Percentiles rank a stretch among this genome's conserved stretches.
Conservation (phyloP, 2,329 filamentous ascomycete species). For the Aspergillus nomiae region DNA sequence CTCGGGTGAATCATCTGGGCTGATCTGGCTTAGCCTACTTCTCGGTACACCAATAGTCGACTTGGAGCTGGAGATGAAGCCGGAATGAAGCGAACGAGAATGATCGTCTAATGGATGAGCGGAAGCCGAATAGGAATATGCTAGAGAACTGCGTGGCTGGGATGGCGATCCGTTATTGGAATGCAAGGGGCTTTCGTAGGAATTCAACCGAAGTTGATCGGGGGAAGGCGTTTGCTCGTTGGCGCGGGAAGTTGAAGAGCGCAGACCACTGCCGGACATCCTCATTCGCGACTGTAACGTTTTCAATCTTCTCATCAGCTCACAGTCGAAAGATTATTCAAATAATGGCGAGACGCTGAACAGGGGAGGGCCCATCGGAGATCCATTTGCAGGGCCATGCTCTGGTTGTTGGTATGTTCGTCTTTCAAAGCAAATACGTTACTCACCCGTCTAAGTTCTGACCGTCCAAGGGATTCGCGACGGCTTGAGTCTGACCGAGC, state of each 20-base stretch:
- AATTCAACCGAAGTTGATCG: constrained; percentile 35
- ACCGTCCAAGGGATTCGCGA: constrained; percentile 39
- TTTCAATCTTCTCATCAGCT: constrained; percentile 22
- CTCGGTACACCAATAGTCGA: constrained; percentile 40
- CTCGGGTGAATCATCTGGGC: constrained; percentile 37
- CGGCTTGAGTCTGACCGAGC: constrained; percentile 43
- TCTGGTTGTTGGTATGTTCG: background rate
- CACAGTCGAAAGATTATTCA: background rate
- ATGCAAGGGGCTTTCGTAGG: constrained; percentile 38
- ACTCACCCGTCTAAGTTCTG: constrained; percentile 44
- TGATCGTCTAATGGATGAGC: constrained; percentile 43
- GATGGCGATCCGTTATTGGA: constrained; percentile 36
- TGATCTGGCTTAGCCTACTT: constrained; percentile 39
- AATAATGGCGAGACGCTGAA: background rate
- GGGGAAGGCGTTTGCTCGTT: constrained; percentile 40
- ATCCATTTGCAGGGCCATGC: background rate
- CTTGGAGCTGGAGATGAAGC: constrained; percentile 34
- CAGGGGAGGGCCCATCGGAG: background rate
- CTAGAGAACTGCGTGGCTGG: constrained; percentile 27
- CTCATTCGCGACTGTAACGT: constrained; percentile 38
- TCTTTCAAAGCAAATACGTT: background rate
- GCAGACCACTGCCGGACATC: constrained; percentile 36
- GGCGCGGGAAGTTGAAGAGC: constrained; percentile 35
- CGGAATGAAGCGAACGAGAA: constrained; percentile 36
- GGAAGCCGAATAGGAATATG: constrained; percentile 34